These are phyloP conservation scores for Sedum album DNA, from an alignment of 164 flowering plant genomes.

Conservation along the genomic window DNA sequence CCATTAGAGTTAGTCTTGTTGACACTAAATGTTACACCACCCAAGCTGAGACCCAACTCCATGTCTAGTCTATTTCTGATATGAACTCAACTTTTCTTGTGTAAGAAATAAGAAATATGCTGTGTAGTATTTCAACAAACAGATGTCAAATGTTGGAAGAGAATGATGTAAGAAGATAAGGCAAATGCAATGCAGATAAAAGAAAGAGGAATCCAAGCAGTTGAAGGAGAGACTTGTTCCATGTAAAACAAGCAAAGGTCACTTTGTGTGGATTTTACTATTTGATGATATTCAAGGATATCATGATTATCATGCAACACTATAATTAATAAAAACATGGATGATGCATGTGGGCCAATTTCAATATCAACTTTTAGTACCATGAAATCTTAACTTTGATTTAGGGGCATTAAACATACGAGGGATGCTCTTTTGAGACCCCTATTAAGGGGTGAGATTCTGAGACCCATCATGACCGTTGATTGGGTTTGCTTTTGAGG, in stretches of 20 bases:
- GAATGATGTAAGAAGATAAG: background rate
- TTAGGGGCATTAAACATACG: background rate
- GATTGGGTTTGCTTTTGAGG: too few relatives aligned
- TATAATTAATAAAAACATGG: background rate
- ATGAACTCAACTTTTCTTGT: background rate
- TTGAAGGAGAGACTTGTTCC: background rate
- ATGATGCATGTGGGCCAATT: background rate
- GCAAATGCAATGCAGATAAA: background rate
- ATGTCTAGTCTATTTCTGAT: background rate
- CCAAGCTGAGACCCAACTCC: slow-evolving; percentile 4
- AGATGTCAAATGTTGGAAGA: background rate
- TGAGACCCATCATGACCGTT: too few relatives aligned
- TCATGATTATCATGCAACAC: background rate
- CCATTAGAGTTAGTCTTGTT: background rate
- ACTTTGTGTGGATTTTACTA: background rate
- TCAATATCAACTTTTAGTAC: background rate
- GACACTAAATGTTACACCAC: background rate
- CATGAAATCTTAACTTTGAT: slow-evolving; percentile 3
- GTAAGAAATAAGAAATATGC: background rate
- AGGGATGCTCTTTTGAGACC: too few relatives aligned
- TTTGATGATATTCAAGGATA: background rate
- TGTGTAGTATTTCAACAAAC: background rate
- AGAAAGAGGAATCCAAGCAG: background rate
- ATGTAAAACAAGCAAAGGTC: slow-evolving; percentile 2
- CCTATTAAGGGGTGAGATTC: too few relatives aligned